Evolutionary conservation across 208 protist species (phyloP).

Genomic region (Trypanosoma cruzi): DNA sequence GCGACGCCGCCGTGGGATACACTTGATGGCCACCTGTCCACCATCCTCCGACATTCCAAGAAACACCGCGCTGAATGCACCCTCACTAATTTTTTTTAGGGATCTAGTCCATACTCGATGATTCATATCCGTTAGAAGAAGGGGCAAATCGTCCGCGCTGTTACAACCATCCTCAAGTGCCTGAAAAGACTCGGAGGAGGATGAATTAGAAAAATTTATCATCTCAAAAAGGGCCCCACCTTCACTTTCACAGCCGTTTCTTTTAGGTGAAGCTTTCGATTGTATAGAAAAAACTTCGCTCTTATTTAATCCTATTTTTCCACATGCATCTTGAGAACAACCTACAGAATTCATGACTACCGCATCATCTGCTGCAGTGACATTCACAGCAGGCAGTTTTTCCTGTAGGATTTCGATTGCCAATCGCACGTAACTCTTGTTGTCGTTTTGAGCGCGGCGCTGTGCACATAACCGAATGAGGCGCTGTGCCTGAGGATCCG

Average conservation of each 20-base stretch:
- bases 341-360: background rate
- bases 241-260: background rate
- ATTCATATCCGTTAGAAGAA: conserved; percentile 57
- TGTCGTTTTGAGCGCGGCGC: conserved; percentile 37
- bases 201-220: conserved; percentile 5
- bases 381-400: background rate
- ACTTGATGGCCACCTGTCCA: conserved; percentile 84
- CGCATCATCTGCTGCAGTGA: background rate
- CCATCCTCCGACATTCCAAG: conserved; percentile 72
- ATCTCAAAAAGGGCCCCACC: conserved; percentile 21
- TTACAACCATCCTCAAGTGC: conserved; percentile 16
- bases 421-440: conserved; percentile 42
- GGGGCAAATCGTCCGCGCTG: conserved; percentile 42
- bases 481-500: conserved; percentile 44
- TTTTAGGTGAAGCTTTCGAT: background rate
- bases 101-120: conserved; percentile 62
- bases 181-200: conserved; percentile 9
- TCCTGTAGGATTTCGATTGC: conserved; percentile 23
- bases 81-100: conserved; percentile 59
- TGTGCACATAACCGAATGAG: conserved; percentile 52
- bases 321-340: background rate
- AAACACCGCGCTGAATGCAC: conserved; percentile 74
- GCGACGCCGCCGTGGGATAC: conserved; percentile 60
- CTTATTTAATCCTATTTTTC: background rate
- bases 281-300: background rate